Base-by-base conservation (phyloP, 441 rosid species). In the Eruca vesicaria region DNA sequence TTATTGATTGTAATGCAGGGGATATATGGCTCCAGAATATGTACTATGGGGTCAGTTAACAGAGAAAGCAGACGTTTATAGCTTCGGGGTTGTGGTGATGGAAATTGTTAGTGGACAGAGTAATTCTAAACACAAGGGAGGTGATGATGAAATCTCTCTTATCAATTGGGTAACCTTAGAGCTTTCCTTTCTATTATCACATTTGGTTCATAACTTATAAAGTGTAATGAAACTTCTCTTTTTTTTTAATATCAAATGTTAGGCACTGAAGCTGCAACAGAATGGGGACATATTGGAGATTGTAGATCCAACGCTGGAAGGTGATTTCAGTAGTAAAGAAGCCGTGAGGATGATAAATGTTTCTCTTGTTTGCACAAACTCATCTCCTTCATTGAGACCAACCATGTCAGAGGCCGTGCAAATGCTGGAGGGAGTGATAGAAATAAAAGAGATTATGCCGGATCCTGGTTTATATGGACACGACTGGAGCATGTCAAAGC, bases 111-210 rank as follows among this genome's bases (percentile, higher is more conserved):
- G 79, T 21, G 82, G 89, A 10, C 78, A 66, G 73, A 63, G 52
- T 69, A 81, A 82, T 52, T 73, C 11, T 2, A 78, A 58, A 62
- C 29, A 26, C 6, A 72, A 64, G 5, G 78, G 79, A 23, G 68
- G 10, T 12, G 28, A 4, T 38, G 70, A 81, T 11, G 48, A 76
- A 2, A 31, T 79, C n/a, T 81, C 81, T 1, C 85, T 84, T 50
- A 69, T 82, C 6, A 75, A 86, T 66, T 84, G 86, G 84, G 89
- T 86, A 81, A 66, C n/a, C n/a, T n/a, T n/a, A n/a, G n/a, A n/a
- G 50, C 36, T 32, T 59, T 74, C 18, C 14, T 18, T 10, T 65
- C 36, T 66, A 59, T 66, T 11, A 9, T 20, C 5, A 1, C 26
- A 19, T 55, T 55, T 26, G 8, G 10, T n/a, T 15, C 18, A 15